phyloP scores from a whole-genome alignment of 441 rosid species.

The Oxalis stricta region DNA sequence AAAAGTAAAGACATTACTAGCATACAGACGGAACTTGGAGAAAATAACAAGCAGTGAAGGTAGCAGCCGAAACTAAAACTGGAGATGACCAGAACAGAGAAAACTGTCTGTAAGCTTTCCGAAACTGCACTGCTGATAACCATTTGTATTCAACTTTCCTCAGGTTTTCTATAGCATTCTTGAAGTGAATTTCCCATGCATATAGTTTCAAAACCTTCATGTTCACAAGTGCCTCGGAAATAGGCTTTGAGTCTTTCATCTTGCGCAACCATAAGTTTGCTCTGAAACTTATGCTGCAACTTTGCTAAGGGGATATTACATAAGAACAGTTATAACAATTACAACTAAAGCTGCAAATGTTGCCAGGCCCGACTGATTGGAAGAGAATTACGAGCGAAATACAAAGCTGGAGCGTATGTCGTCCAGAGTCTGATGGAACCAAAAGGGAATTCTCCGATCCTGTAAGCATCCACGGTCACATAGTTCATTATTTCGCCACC shows the following conservation, averaged over 20 bases:
- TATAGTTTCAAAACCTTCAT: slow-evolving; percentile 88
- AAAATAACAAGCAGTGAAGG: slow-evolving; percentile 78
- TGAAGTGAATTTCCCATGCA: slow-evolving; percentile 94
- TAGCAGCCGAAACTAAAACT: slow-evolving; percentile 70
- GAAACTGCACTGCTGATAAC: slow-evolving; percentile 66
- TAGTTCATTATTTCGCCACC: slow-evolving; percentile 88
- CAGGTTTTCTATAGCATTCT: slow-evolving; percentile 52
- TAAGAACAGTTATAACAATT: slow-evolving; percentile 49
- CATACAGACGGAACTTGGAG: slow-evolving; percentile 57
- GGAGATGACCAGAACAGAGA: slow-evolving; percentile 90
- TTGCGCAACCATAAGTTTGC: slow-evolving; percentile 65
- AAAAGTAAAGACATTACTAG: slow-evolving; percentile 87
- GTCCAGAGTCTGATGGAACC: slow-evolving; percentile 98
- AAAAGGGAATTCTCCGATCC: slow-evolving; percentile 93
- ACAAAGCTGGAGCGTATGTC: slow-evolving; percentile 71
- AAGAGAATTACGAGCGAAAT: slow-evolving; percentile 60
- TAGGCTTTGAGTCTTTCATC: slow-evolving; percentile 72
- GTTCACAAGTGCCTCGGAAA: slow-evolving; percentile 66
- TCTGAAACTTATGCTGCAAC: slow-evolving; percentile 70
- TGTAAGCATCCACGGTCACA: slow-evolving; percentile 81
- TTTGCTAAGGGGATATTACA: slow-evolving; percentile 64
- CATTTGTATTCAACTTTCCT: slow-evolving; percentile 53
- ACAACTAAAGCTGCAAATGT: slow-evolving; percentile 68
- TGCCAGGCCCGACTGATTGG: slow-evolving; percentile 75
- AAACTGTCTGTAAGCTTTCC: slow-evolving; percentile 46